Evolutionary conservation across 441 rosid species (phyloP).

Genomic region (Dalechampia spathulata): DNA sequence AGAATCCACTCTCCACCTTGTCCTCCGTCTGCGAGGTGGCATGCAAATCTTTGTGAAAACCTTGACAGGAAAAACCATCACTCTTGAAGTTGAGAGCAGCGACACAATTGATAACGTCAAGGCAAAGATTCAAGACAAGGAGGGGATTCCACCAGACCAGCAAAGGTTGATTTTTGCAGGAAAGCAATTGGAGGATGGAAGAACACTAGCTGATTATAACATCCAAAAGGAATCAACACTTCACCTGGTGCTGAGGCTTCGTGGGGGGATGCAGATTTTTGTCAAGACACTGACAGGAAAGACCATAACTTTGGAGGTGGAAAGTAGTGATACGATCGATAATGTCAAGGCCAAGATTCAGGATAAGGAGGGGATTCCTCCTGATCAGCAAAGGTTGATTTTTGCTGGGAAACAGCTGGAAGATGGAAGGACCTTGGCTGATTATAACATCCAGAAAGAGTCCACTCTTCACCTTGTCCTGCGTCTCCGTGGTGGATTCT

Average conservation of each 20-base stretch:
- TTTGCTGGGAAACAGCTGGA: conserved; percentile 58
- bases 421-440: conserved; percentile 48
- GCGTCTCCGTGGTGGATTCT: conserved; percentile 46
- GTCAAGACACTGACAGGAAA: conserved; percentile 57
- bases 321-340: conserved; percentile 55
- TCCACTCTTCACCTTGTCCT: conserved; percentile 47
- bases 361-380: conserved; percentile 58
- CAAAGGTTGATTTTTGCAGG: conserved; percentile 63
- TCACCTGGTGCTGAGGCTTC: conserved; percentile 45
- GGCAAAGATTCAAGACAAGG: conserved; percentile 61
- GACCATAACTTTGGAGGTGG: conserved; percentile 52
- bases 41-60: conserved; percentile 66
- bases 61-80: conserved; percentile 48
- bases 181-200: conserved; percentile 51
- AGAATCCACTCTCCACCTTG: conserved; percentile 16
- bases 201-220: conserved; percentile 52
- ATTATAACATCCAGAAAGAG: conserved; percentile 58
- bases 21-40: conserved; percentile 36
- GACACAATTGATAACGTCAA: conserved; percentile 65
- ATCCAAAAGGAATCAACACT: conserved; percentile 55
- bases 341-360: conserved; percentile 57
- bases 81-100: conserved; percentile 47
- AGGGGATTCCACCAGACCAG: conserved; percentile 60
- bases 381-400: conserved; percentile 55
- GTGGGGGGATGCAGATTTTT: conserved; percentile 62